Evolutionary conservation across 257 asterid species (phyloP).

Genomic region (Solanum dulcamara): DNA sequence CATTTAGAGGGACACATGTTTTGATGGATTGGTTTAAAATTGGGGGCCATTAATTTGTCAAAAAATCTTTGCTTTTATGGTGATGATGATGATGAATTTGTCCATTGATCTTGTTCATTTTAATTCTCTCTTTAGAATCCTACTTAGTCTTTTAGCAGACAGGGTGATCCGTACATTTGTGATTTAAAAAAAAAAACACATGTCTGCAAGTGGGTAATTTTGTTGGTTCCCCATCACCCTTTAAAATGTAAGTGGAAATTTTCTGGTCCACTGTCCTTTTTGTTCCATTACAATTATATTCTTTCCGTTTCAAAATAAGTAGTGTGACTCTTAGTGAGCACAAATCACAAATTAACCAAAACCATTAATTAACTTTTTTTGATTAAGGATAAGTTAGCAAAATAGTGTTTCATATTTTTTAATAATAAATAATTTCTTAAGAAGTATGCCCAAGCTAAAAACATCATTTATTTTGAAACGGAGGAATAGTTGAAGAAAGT

Average conservation of each 20-base stretch:
- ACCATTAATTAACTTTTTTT: not conserved
- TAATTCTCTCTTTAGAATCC: not conserved
- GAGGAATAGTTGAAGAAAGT: not conserved
- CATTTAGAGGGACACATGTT: slow-evolving; percentile 1
- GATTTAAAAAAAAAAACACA: not conserved
- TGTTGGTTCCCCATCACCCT: not conserved
- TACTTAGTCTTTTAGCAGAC: not conserved
- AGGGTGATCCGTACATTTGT: not conserved
- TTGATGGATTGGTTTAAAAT: not conserved
- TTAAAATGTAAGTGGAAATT: not conserved
- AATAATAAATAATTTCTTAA: too few relatives aligned
- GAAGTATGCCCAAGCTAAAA: not conserved
- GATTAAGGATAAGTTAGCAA: not conserved
- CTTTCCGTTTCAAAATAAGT: not conserved
- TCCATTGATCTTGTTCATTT: not conserved
- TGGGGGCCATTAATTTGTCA: not conserved
- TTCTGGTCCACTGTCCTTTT: not conserved
- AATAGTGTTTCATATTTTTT: not conserved
- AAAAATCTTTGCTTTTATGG: not conserved
- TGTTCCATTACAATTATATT: not conserved
- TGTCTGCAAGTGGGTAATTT: not conserved
- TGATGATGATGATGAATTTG: not conserved
- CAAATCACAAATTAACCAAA: not conserved
- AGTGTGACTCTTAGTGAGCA: not conserved
- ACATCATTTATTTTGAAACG: not conserved